A percentile compares a stretch with the other conserved stretches of the same genome.
phyloP scores from a whole-genome alignment of 345 rosid species.

The Moricandia moricandioides region DNA sequence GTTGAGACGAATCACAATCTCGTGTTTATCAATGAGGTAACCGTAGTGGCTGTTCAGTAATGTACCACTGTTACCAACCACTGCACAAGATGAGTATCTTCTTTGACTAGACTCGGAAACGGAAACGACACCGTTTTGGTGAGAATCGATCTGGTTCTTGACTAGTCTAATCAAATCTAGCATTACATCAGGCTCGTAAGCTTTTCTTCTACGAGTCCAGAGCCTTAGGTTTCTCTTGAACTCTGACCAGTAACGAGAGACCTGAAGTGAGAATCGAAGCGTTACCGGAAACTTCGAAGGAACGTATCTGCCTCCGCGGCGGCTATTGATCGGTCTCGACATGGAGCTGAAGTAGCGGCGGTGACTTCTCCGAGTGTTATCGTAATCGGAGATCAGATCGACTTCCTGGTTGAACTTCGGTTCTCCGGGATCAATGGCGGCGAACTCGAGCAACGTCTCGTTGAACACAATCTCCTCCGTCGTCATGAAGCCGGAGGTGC shows the following conservation, averaged over 20 bases:
- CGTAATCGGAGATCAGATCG: constrained; percentile 57
- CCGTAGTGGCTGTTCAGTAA: constrained; percentile 58
- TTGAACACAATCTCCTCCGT: constrained; percentile 44
- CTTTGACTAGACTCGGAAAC: constrained; percentile 27
- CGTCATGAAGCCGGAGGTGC: constrained; percentile 21
- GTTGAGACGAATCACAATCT: constrained; percentile 80
- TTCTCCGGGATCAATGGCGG: constrained; percentile 65
- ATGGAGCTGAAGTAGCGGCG: constrained; percentile 46
- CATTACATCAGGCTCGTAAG: constrained; percentile 59
- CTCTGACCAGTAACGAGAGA: constrained; percentile 68
- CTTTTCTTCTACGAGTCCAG: constrained; percentile 57
- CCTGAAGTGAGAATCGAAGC: constrained; percentile 51
- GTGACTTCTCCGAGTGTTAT: constrained; percentile 46
- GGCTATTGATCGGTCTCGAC: constrained; percentile 42
- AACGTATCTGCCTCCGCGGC: constrained; percentile 35
- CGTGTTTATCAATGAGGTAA: constrained; percentile 68
- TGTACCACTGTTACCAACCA: constrained; percentile 91
- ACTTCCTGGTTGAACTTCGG: constrained; percentile 53
- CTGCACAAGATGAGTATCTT: constrained; percentile 72
- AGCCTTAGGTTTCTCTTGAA: constrained; percentile 58
- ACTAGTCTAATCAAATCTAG: constrained; percentile 56
- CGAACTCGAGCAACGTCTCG: constrained; percentile 63
- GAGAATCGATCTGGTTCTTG: constrained; percentile 57
- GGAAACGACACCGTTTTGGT: constrained; percentile 34
- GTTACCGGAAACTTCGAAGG: constrained; percentile 38